Percentiles rank a stretch among this genome's conserved stretches.
phyloP scores from a whole-genome alignment of 768 basidiomycete species.

The Mycena maculata region DNA sequence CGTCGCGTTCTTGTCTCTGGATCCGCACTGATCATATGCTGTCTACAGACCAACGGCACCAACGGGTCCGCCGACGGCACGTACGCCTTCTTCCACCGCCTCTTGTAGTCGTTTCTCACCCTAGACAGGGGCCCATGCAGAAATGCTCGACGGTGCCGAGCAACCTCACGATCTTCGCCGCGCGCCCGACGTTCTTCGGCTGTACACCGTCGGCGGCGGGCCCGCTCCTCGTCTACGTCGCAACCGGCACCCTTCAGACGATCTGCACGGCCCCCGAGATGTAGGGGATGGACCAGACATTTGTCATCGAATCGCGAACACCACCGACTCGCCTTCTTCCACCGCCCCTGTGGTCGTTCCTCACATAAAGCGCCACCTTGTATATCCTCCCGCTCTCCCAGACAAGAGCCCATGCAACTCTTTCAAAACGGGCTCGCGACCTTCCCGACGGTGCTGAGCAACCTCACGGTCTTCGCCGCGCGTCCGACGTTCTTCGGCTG shows the following conservation, averaged over 20 bases:
- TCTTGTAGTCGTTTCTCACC: neutral
- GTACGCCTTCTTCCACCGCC: neutral
- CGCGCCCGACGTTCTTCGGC: conserved; percentile 60
- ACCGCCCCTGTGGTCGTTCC: too few relatives aligned
- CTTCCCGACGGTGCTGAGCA: conserved; percentile 46
- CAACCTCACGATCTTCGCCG: conserved; percentile 42
- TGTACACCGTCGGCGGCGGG: conserved; percentile 48
- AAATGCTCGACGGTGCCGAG: conserved; percentile 47
- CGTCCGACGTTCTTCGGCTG: conserved; percentile 63
- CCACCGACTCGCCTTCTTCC: too few relatives aligned
- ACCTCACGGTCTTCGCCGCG: conserved; percentile 42
- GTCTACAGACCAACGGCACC: conserved; percentile 22
- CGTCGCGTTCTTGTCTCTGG: conserved; percentile 18
- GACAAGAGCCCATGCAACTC: too few relatives aligned
- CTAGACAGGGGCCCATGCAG: conserved; percentile 31
- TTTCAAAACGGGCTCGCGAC: conserved; percentile 40
- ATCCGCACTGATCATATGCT: too few relatives aligned
- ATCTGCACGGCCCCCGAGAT: conserved; percentile 51
- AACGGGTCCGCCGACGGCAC: conserved; percentile 27
- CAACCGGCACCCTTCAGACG: conserved; percentile 59
- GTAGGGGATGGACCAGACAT: conserved; percentile 58
- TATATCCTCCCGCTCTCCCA: too few relatives aligned
- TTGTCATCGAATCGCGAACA: too few relatives aligned
- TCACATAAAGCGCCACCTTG: too few relatives aligned
- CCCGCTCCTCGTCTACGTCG: conserved; percentile 69